phyloP scores from a whole-genome alignment of 2,329 filamentous ascomycete species.

The Parastagonospora avenae region DNA sequence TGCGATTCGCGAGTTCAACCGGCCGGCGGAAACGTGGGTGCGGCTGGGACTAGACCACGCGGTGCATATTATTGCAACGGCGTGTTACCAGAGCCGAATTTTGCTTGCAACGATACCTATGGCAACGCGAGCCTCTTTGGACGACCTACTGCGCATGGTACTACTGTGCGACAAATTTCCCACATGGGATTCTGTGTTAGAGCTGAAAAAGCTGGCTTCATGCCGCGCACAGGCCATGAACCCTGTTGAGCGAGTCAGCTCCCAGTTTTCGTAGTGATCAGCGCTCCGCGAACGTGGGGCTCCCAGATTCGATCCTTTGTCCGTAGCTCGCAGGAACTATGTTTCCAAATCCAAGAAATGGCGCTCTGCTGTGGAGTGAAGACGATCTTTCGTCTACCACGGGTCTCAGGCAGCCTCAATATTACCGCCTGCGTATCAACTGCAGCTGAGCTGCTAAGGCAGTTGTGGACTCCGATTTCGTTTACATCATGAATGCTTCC shows the following conservation, averaged over 20 bases:
- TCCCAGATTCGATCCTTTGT: conserved; percentile 19
- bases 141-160: no score
- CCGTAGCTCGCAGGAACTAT: background rate
- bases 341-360: background rate
- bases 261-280: conserved; percentile 19
- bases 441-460: no score
- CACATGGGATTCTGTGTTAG: no score
- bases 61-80: no score
- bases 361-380: conserved; percentile 1
- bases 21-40: conserved; percentile 1
- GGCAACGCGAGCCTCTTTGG: no score
- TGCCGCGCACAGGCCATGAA: background rate
- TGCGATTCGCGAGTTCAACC: conserved; percentile 12
- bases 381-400: conserved; percentile 14
- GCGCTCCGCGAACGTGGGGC: conserved; percentile 20
- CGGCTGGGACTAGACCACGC: background rate
- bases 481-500: conserved; percentile 9
- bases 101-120: no score
- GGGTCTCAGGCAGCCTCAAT: conserved; percentile 14
- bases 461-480: background rate
- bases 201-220: conserved; percentile 2
- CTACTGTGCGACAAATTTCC: no score
- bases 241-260: conserved; percentile 17
- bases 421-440: background rate
- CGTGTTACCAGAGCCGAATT: no score